Evolutionary conservation across 768 basidiomycete genomes (phyloP).

Genomic region (Nevesoporus exiguus): DNA sequence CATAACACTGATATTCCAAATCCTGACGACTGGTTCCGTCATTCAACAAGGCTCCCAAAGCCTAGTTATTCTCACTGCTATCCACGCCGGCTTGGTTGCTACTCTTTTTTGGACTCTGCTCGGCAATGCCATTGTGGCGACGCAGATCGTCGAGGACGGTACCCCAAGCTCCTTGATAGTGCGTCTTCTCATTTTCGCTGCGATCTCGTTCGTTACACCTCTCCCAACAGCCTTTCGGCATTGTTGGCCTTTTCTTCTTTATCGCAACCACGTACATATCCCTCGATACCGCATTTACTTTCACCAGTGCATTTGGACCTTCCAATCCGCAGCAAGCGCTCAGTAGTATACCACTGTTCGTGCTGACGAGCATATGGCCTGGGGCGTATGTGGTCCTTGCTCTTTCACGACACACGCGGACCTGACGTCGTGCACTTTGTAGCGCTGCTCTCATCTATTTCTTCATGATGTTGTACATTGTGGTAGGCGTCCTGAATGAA

Average conservation of each 20-base stretch:
- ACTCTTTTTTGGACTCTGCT: conserved; percentile 78
- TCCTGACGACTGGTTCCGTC: conserved; percentile 76
- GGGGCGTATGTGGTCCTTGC: conserved; percentile 49
- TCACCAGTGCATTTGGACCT: conserved; percentile 59
- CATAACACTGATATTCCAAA: conserved; percentile 72
- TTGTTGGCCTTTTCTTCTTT: conserved; percentile 58
- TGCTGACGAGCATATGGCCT: conserved; percentile 79
- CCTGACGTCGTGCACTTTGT: conserved; percentile 3
- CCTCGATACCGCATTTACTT: conserved; percentile 72
- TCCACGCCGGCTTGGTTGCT: conserved; percentile 77
- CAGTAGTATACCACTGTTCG: conserved; percentile 71
- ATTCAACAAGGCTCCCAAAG: conserved; percentile 72
- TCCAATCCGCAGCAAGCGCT: conserved; percentile 55
- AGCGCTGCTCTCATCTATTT: conserved; percentile 71
- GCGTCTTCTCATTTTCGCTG: conserved; percentile 16
- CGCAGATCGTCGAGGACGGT: conserved; percentile 93
- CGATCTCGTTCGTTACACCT: neutral
- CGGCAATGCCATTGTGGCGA: conserved; percentile 73
- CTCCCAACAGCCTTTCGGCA: conserved; percentile 53
- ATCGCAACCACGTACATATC: conserved; percentile 77
- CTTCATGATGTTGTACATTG: conserved; percentile 75
- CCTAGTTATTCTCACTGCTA: conserved; percentile 66
- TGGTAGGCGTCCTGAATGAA: conserved; percentile 74
- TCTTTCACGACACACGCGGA: neutral
- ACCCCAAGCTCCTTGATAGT: conserved; percentile 68